Evolutionary conservation across 176 grass and related monocot species (phyloP).

Genomic region (Coix lacrymajobi): DNA sequence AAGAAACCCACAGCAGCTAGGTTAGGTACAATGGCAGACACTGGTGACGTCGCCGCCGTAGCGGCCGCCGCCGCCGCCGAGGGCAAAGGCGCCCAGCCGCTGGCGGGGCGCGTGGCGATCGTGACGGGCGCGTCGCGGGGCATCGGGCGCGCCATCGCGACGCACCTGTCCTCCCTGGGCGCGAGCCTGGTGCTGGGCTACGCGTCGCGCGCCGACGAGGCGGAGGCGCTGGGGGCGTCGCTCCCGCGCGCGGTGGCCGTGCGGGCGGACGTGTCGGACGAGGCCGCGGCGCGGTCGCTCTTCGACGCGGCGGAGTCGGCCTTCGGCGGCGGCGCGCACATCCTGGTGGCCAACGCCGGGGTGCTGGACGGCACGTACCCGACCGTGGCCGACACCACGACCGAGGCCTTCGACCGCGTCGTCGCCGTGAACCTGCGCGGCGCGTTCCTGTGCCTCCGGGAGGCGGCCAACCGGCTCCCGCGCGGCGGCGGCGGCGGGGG

Average conservation of each 20-base stretch:
- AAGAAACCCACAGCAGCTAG: not conserved
- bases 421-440: slow-evolving; percentile 51
- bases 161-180: slow-evolving; percentile 49
- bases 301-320: slow-evolving; percentile 45
- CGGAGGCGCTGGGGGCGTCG: slow-evolving; percentile 12
- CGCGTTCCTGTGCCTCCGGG: slow-evolving; percentile 73
- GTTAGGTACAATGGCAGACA: not conserved
- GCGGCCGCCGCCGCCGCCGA: not conserved
- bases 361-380: slow-evolving; percentile 44
- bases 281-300: slow-evolving; percentile 24
- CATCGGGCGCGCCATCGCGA: slow-evolving; percentile 49
- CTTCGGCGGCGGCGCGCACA: slow-evolving; percentile 35
- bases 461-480: slow-evolving; percentile 45
- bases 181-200: slow-evolving; percentile 59
- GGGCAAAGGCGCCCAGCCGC: not conserved
- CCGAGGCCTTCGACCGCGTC: slow-evolving; percentile 43
- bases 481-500: slow-evolving; percentile 70
- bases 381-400: slow-evolving; percentile 11
- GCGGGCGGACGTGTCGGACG: slow-evolving; percentile 27
- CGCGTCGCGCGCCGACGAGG: slow-evolving; percentile 25
- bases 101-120: slow-evolving; percentile 52
- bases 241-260: slow-evolving; percentile 34
- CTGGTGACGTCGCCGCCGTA: not conserved
- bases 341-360: slow-evolving; percentile 48
- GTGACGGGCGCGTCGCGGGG: slow-evolving; percentile 47